These are phyloP conservation scores for Ballota nigra DNA, from an alignment of 257 asterid genomes.

Conservation along the genomic window DNA sequence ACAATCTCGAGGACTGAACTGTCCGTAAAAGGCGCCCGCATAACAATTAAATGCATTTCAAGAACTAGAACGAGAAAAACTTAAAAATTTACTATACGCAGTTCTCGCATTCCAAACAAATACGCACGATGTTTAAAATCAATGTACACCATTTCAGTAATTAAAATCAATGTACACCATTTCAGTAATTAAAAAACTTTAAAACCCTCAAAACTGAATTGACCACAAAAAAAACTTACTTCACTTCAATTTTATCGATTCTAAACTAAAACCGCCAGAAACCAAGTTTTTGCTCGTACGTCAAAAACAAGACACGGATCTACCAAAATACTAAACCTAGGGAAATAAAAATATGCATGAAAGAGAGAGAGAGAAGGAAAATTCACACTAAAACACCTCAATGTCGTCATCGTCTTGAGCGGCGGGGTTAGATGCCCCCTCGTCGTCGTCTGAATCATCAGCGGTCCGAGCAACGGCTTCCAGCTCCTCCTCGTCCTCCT, in stretches of 20 bases:
- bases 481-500: conserved; percentile 91
- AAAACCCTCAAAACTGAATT: not conserved
- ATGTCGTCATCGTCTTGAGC: conserved; percentile 56
- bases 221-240: not conserved
- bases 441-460: conserved; percentile 70
- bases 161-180: not conserved
- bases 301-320: conserved; percentile 16
- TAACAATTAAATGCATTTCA: not conserved
- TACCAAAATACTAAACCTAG: not conserved
- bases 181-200: not conserved
- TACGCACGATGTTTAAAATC: not conserved
- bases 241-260: not conserved
- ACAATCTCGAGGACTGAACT: conserved; percentile 1
- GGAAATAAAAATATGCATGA: not conserved
- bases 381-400: conserved; percentile 42
- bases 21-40: not conserved
- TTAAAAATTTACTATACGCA: not conserved
- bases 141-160: not conserved
- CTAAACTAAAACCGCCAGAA: conserved; percentile 5
- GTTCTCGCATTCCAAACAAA: too few species aligned
- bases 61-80: not conserved
- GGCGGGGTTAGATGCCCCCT: conserved; percentile 36
- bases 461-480: conserved; percentile 92
- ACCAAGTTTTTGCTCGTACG: not conserved
- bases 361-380: not conserved